These are phyloP conservation scores for Xylaria curta DNA, from an alignment of 495 filamentous ascomycete species.

Conservation along the genomic window DNA sequence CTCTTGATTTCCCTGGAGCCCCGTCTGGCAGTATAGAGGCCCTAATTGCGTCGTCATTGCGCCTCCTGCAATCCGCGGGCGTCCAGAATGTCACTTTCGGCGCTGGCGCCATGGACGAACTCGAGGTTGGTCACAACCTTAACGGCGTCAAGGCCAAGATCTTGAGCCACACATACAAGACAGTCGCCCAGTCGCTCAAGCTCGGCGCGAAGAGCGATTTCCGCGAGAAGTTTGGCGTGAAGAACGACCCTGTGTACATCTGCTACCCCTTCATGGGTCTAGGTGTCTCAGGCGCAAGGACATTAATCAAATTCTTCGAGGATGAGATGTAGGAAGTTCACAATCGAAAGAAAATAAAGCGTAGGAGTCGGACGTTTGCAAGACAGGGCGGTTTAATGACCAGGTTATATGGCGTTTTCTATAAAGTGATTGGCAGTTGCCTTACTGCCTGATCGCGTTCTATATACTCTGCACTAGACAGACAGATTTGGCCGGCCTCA, in stretches of 20 bases:
- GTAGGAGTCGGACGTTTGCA: background rate
- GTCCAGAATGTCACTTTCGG: slow-evolving; percentile 78
- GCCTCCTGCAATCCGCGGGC: slow-evolving; percentile 66
- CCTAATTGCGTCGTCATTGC: slow-evolving; percentile 78
- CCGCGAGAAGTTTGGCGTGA: slow-evolving; percentile 80
- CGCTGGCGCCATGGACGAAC: slow-evolving; percentile 69
- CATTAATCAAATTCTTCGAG: slow-evolving; percentile 84
- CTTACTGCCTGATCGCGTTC: slow-evolving; percentile 12
- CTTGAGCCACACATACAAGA: slow-evolving; percentile 75
- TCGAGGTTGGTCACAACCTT: slow-evolving; percentile 76
- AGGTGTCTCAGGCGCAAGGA: slow-evolving; percentile 75
- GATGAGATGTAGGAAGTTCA: slow-evolving; percentile 57
- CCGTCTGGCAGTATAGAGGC: slow-evolving; percentile 82
- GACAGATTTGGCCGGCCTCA: background rate
- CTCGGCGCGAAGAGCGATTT: slow-evolving; percentile 85
- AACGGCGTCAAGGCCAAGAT: slow-evolving; percentile 75
- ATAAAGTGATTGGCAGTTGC: background rate
- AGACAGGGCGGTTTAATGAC: background rate
- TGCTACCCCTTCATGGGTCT: slow-evolving; percentile 82
- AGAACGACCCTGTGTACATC: slow-evolving; percentile 80
- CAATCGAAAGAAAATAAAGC: slow-evolving; percentile 4
- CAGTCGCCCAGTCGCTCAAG: slow-evolving; percentile 77
- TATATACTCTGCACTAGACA: slow-evolving; percentile 15
- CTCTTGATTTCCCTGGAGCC: slow-evolving; percentile 80
- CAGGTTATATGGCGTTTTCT: slow-evolving; percentile 11